Base-by-base conservation (phyloP, 768 basidiomycete species). In the Sistotremastrum suecicum region DNA sequence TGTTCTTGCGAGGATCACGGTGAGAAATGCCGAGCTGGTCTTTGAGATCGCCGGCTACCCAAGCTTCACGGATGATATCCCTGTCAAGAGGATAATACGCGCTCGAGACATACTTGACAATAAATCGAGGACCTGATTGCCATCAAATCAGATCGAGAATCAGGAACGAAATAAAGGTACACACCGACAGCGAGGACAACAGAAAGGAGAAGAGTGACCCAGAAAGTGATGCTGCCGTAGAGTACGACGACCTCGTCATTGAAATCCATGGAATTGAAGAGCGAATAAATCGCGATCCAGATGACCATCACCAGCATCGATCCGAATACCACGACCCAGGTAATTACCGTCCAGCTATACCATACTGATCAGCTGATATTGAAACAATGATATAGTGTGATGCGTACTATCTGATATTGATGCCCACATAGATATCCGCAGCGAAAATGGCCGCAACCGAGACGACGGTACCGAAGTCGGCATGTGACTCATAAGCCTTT, bases 391-490 rank as follows among this genome's bases (percentile, higher is more conserved):
- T 39, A 48, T 38, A 49, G 38, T 55, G 52, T 48, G 61, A 45
- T 31, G 76, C 88, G 69, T 58, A 95, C 80, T 94, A 94, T 51
- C 82, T 68, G 10, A 81, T 91, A 60, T 85, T 92, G 51, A 95
- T 59, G 11, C 90, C 91, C 51, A 98, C 87, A 56, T 82, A 95
- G 41, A 76, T 69, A 58, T 95, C 97, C 3, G 91, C 92, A 3
- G 85, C 68, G 41, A 91, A 73, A 51, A 97, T 89, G 3, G 88
- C 90, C 30, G 84, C 72, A 29, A 87, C 83, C 3, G 84, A 81
- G 7, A 91, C 80, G 0, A 90, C 92, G 4, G 94, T 95, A 12
- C 94, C 94, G 53, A 92, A 83, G 59, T 95, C 92, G 36, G 82
- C 68, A 6, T 92, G 63, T 10, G 79, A 81, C 44, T 88, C 80